These are phyloP conservation scores for Mycena epipterygia DNA, from an alignment of 768 basidiomycete genomes.

Conservation along the genomic window DNA sequence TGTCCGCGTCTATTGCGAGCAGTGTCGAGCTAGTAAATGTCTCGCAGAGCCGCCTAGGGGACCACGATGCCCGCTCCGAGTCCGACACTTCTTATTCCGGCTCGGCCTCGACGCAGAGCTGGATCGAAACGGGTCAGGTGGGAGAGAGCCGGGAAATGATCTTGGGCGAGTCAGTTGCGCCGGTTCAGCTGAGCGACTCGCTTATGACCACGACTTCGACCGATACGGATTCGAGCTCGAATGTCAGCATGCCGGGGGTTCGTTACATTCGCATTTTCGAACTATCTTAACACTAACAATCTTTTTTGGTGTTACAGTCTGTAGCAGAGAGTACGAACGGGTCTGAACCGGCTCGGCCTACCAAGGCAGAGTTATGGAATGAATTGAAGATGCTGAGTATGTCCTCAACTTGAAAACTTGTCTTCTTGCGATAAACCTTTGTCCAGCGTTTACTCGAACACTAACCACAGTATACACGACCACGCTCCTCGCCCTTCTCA, in stretches of 20 bases:
- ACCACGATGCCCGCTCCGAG: slow-evolving; percentile 45
- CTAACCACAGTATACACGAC: slow-evolving; percentile 90
- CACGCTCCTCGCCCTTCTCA: slow-evolving; percentile 88
- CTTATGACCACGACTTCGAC: slow-evolving; percentile 34
- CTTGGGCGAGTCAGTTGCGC: slow-evolving; percentile 35
- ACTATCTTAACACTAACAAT: not conserved
- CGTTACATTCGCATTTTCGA: not conserved
- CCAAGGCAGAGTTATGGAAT: slow-evolving; percentile 91
- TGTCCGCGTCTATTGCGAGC: slow-evolving; percentile 42
- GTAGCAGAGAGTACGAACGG: slow-evolving; percentile 37
- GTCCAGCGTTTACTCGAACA: slow-evolving; percentile 86
- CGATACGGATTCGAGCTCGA: slow-evolving; percentile 36
- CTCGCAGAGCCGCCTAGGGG: slow-evolving; percentile 51
- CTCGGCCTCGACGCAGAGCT: slow-evolving; percentile 32
- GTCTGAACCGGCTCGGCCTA: slow-evolving; percentile 51
- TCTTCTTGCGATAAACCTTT: slow-evolving; percentile 3
- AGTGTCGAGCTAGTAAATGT: slow-evolving; percentile 31
- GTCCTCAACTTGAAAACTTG: slow-evolving; percentile 38
- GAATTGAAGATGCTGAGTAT: slow-evolving; percentile 91
- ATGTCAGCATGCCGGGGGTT: slow-evolving; percentile 29
- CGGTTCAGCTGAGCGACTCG: slow-evolving; percentile 33
- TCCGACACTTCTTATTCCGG: slow-evolving; percentile 31
- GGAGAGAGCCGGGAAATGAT: slow-evolving; percentile 35
- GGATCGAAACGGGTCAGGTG: slow-evolving; percentile 28
- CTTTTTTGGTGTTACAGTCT: slow-evolving; percentile 16